A percentile compares a stretch with the other conserved stretches of the same genome.
These are phyloP conservation scores for Wickerhamomyces canadensis DNA, from an alignment of 805 yeast genomes.

Conservation along the genomic window DNA sequence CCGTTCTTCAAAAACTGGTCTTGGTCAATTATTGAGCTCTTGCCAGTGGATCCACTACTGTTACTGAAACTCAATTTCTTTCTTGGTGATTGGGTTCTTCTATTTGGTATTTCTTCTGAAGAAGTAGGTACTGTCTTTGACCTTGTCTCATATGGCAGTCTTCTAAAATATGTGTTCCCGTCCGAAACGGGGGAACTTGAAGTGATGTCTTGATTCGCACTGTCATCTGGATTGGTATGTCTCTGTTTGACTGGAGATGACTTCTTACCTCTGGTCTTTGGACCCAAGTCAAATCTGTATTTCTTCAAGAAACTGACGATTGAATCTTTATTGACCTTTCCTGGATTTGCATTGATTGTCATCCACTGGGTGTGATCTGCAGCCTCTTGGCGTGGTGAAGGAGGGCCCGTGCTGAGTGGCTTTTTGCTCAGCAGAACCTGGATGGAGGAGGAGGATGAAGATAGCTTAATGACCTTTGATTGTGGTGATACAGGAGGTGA, in stretches of 20 bases:
- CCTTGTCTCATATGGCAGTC: constrained; percentile 13
- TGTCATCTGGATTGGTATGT: too few species aligned
- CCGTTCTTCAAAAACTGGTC: constrained; percentile 8
- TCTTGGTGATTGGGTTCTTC: too few species aligned
- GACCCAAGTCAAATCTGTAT: neutral
- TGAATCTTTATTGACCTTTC: neutral
- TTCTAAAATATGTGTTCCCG: neutral
- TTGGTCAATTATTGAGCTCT: neutral
- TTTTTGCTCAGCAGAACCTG: too few species aligned
- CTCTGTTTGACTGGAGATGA: neutral
- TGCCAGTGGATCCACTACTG: too few species aligned
- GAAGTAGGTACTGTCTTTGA: constrained; percentile 4
- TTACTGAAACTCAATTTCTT: too few species aligned
- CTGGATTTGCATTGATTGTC: neutral
- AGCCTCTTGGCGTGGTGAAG: too few species aligned
- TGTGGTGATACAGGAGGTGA: constrained; percentile 20
- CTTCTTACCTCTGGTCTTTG: neutral
- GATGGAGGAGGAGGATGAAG: too few species aligned
- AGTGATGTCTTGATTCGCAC: too few species aligned
- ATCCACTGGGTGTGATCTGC: too few species aligned
- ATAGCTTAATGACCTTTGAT: neutral
- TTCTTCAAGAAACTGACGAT: neutral
- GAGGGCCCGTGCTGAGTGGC: too few species aligned
- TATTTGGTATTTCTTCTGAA: neutral
- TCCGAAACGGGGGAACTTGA: neutral